Conservation (phyloP, 495 filamentous ascomycete genomes). For the Penicillium daleae region DNA sequence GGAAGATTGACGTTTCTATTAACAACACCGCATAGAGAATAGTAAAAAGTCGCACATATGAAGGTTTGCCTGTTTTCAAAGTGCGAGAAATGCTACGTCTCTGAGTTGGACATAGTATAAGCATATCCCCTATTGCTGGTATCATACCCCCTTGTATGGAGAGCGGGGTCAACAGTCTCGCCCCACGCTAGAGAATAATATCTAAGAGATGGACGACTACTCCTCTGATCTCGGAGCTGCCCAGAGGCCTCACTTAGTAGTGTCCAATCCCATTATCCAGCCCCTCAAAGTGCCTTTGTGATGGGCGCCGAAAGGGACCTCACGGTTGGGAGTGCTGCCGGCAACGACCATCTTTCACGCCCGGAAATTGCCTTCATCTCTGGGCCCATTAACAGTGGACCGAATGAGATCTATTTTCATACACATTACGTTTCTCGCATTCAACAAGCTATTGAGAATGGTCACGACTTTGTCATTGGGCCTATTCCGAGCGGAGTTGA, state of each 20-base stretch:
- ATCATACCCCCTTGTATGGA: neutral
- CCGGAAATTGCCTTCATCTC: conserved; percentile 33
- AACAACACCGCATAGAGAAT: too few relatives aligned
- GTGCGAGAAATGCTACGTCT: too few relatives aligned
- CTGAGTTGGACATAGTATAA: too few relatives aligned
- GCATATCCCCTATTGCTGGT: too few relatives aligned
- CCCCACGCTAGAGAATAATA: neutral
- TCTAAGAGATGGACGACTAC: neutral
- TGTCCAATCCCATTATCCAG: neutral
- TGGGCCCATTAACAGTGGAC: conserved; percentile 32
- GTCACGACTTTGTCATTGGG: conserved; percentile 32
- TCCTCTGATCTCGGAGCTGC: neutral
- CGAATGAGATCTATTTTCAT: conserved; percentile 26
- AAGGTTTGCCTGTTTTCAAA: too few relatives aligned
- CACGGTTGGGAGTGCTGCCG: neutral
- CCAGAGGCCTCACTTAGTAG: neutral
- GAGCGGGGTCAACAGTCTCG: neutral
- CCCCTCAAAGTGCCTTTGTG: neutral
- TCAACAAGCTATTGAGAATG: conserved; percentile 21
- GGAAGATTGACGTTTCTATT: too few relatives aligned
- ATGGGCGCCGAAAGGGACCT: neutral
- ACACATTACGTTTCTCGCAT: conserved; percentile 28
- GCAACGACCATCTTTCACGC: neutral
- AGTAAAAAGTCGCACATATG: too few relatives aligned
- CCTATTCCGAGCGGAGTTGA: conserved; percentile 33